Evolutionary conservation across 2,329 filamentous ascomycete genomes (phyloP).

Genomic region (Blumeria graminis): DNA sequence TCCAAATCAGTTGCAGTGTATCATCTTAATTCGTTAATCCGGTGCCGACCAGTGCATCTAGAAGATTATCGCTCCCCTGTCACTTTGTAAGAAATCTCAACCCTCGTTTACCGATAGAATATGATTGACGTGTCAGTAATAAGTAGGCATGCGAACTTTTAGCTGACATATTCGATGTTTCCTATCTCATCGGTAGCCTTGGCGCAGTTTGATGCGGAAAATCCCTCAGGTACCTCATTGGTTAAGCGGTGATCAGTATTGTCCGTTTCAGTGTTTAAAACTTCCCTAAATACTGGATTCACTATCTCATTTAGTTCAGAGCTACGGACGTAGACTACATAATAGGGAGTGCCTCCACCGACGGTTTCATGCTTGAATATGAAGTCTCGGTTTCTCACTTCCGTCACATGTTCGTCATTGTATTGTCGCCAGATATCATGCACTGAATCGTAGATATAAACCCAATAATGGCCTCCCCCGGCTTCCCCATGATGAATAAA

Average conservation of each 20-base stretch:
- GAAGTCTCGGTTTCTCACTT: conserved; percentile 35
- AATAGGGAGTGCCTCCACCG: conserved; percentile 51
- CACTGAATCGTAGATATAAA: conserved; percentile 56
- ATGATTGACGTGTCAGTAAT: not conserved
- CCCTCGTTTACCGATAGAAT: not conserved
- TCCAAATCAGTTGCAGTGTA: no score
- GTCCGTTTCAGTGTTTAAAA: conserved; percentile 5
- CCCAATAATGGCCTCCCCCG: conserved; percentile 10
- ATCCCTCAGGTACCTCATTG: not conserved
- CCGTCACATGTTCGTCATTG: conserved; percentile 66
- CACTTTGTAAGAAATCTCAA: not conserved
- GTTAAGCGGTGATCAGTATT: not conserved
- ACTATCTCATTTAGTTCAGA: conserved; percentile 33
- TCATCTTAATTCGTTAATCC: no score
- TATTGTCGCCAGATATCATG: conserved; percentile 71
- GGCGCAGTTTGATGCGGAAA: conserved; percentile 1
- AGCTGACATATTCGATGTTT: conserved; percentile 3
- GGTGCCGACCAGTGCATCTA: no score
- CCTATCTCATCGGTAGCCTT: conserved; percentile 3
- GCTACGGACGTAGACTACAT: conserved; percentile 60
- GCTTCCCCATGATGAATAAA: conserved; percentile 66
- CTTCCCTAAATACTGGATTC: conserved; percentile 27
- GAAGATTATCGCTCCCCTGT: not conserved
- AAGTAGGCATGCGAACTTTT: not conserved
- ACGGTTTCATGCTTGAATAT: conserved; percentile 40